Percentiles rank a stretch among this genome's conserved stretches.
These are phyloP conservation scores for Trypanosoma grayi DNA, from an alignment of 208 protist genomes.

Conservation along the genomic window DNA sequence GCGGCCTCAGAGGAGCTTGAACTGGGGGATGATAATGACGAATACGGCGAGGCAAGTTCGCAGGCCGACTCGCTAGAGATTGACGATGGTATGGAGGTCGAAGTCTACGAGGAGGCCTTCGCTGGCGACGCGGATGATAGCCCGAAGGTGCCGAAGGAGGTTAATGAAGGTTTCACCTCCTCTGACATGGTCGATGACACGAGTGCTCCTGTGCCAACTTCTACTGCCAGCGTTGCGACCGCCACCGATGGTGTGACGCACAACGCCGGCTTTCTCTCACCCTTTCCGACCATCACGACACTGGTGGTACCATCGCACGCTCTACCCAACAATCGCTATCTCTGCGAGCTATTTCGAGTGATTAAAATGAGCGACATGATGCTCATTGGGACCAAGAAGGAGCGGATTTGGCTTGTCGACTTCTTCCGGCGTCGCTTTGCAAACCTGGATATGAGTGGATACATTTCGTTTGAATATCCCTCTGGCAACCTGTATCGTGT, in stretches of 20 bases:
- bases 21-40: conserved; percentile 1
- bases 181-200: neutral
- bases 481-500: conserved; percentile 62
- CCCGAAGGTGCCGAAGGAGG: neutral
- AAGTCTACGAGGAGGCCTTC: neutral
- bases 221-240: neutral
- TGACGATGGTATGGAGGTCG: neutral
- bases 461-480: conserved; percentile 45
- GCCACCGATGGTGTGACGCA: neutral
- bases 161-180: neutral
- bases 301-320: conserved; percentile 61
- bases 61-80: neutral
- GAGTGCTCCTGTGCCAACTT: neutral
- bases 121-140: neutral
- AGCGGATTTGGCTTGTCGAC: conserved; percentile 74
- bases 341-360: conserved; percentile 64
- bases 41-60: neutral
- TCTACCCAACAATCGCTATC: conserved; percentile 63
- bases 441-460: conserved; percentile 50
- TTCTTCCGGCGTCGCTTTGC: conserved; percentile 47
- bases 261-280: neutral
- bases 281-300: neutral
- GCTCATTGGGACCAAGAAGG: conserved; percentile 31
- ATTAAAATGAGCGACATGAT: conserved; percentile 41
- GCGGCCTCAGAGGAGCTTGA: neutral